A percentile compares a stretch with the other conserved stretches of the same genome.
These are phyloP conservation scores for Penicillium atrosanguineum DNA, from an alignment of 495 filamentous ascomycete genomes.

Conservation along the genomic window DNA sequence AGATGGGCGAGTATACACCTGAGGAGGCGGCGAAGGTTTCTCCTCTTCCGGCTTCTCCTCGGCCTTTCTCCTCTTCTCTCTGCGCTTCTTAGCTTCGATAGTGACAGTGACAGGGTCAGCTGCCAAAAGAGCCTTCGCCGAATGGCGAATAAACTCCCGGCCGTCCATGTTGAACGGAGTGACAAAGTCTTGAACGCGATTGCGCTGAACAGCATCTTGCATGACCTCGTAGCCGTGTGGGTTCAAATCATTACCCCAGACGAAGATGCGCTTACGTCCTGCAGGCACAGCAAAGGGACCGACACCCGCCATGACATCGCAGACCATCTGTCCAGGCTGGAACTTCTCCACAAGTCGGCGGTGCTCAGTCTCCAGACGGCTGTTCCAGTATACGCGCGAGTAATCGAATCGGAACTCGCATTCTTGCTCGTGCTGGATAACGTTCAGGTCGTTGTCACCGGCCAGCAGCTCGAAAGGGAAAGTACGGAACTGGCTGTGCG, in stretches of 20 bases:
- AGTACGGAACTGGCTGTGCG: conserved; percentile 81
- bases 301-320: conserved; percentile 97
- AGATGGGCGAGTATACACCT: conserved; percentile 53
- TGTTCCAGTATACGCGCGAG: conserved; percentile 96
- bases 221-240: conserved; percentile 78
- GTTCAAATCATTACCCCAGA: conserved; percentile 97
- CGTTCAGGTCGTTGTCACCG: conserved; percentile 74
- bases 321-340: conserved; percentile 79
- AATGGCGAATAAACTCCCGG: conserved; percentile 68
- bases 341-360: conserved; percentile 75
- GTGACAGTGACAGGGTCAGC: conserved; percentile 43
- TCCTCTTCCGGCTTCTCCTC: conserved; percentile 16
- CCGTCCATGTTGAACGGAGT: conserved; percentile 78
- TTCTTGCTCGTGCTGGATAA: conserved; percentile 60
- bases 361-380: conserved; percentile 83
- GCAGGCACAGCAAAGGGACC: conserved; percentile 94
- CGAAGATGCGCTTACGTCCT: conserved; percentile 84
- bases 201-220: conserved; percentile 63
- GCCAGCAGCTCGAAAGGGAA: conserved; percentile 91
- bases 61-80: conserved; percentile 21
- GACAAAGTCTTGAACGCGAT: conserved; percentile 80
- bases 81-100: conserved; percentile 35
- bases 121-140: conserved; percentile 60
- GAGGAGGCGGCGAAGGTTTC: conserved; percentile 34
- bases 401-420: conserved; percentile 52